These are phyloP conservation scores for Peniophora sp. DNA, from an alignment of 1,284 basidiomycete genomes.

Conservation along the genomic window DNA sequence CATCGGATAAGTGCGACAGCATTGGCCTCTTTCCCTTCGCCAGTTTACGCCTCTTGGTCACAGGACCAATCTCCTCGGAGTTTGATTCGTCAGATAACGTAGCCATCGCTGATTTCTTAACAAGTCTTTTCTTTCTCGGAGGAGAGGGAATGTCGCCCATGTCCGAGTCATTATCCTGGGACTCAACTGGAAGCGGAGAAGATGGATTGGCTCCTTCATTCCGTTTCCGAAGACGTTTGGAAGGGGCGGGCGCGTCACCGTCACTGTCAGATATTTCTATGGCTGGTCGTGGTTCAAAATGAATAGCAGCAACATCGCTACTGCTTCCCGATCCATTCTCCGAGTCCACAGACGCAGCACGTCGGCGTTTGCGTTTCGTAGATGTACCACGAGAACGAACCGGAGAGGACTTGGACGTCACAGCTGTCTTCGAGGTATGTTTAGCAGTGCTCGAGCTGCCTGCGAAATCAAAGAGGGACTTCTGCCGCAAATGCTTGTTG, in stretches of 20 bases:
- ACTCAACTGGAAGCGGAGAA: no score
- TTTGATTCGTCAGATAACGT: conserved; percentile 1
- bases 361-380: conserved; percentile 1
- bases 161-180: neutral
- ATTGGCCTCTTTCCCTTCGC: conserved; percentile 10
- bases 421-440: neutral
- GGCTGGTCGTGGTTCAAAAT: conserved; percentile 30
- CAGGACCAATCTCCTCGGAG: conserved; percentile 10
- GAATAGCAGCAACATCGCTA: conserved; percentile 41
- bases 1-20: neutral
- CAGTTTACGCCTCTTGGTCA: conserved; percentile 7
- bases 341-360: conserved; percentile 3
- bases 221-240: conserved; percentile 23
- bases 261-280: conserved; percentile 20
- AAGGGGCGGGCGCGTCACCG: conserved; percentile 19
- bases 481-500: neutral
- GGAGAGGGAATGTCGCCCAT: neutral
- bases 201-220: conserved; percentile 13
- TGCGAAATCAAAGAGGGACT: conserved; percentile 2
- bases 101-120: neutral
- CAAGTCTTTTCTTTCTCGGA: neutral
- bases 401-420: neutral
- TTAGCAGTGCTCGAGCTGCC: neutral
- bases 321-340: conserved; percentile 22
- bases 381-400: neutral